Conservation (phyloP, 2,329 filamentous ascomycete species). For the Monosporascus sp. region DNA sequence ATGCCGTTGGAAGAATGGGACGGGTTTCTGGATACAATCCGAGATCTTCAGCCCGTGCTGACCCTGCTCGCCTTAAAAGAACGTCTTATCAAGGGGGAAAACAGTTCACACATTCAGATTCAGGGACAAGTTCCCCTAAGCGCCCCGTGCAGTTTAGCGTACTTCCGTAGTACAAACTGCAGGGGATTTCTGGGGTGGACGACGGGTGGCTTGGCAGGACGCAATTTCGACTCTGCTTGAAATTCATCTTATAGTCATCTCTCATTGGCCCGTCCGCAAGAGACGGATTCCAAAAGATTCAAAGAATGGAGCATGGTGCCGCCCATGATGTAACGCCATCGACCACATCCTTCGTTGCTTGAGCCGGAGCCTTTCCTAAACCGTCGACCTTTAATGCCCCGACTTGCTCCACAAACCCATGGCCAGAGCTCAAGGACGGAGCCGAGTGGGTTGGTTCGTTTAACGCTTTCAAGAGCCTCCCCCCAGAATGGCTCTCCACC, state of each 20-base stretch:
- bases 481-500: too few species aligned
- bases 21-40: background rate
- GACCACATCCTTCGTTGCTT: too few species aligned
- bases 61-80: background rate
- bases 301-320: too few species aligned
- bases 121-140: background rate
- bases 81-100: background rate
- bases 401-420: too few species aligned
- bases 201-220: background rate
- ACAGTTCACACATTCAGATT: background rate
- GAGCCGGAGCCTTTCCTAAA: too few species aligned
- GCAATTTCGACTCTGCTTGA: background rate
- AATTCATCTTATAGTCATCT: background rate
- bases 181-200: too few species aligned
- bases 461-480: too few species aligned
- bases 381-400: too few species aligned
- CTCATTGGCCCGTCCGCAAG: background rate
- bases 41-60: background rate
- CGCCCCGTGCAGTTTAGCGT: background rate
- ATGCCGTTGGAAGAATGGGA: background rate
- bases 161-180: too few species aligned
- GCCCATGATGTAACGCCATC: too few species aligned
- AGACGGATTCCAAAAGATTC: background rate
- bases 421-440: too few species aligned
- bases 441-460: too few species aligned